phyloP scores from a whole-genome alignment of 805 yeast genomes.

The Lipomyces starkeyi region DNA sequence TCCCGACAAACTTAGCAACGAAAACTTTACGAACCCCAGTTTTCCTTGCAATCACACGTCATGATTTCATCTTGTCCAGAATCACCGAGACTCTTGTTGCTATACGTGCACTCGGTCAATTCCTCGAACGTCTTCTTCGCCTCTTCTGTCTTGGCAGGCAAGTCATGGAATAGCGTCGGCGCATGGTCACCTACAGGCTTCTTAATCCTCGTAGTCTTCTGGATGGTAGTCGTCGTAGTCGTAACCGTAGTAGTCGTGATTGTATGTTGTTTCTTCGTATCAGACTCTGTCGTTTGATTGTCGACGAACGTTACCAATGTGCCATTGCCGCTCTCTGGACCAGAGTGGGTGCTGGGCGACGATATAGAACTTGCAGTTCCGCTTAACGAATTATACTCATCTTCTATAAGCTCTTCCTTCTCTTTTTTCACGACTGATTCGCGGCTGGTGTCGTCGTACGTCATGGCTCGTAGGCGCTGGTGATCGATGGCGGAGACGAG shows the following conservation, averaged over 20 bases:
- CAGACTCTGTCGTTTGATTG: not conserved
- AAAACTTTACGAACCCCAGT: constrained; percentile 40
- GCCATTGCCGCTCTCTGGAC: not conserved
- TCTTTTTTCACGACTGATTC: not conserved
- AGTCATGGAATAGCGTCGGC: constrained; percentile 37
- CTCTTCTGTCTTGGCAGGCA: constrained; percentile 67
- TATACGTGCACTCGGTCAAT: constrained; percentile 66
- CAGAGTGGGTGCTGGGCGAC: not conserved
- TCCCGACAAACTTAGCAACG: not conserved
- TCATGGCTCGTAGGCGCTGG: not conserved
- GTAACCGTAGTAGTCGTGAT: not conserved
- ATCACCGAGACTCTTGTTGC: constrained; percentile 64
- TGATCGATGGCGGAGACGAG: not conserved
- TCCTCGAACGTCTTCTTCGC: constrained; percentile 65
- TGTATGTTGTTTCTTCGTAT: not conserved
- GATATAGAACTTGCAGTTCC: not conserved
- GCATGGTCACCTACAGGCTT: not conserved
- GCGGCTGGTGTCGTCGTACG: not conserved
- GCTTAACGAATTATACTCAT: not conserved
- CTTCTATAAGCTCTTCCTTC: not conserved
- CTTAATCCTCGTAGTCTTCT: not conserved
- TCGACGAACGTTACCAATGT: not conserved
- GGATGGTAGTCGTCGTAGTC: not conserved
- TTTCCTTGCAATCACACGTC: constrained; percentile 87
- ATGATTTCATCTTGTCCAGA: constrained; percentile 80